phyloP scores from a whole-genome alignment of 805 yeast genomes.

The Metschnikowia lunata region DNA sequence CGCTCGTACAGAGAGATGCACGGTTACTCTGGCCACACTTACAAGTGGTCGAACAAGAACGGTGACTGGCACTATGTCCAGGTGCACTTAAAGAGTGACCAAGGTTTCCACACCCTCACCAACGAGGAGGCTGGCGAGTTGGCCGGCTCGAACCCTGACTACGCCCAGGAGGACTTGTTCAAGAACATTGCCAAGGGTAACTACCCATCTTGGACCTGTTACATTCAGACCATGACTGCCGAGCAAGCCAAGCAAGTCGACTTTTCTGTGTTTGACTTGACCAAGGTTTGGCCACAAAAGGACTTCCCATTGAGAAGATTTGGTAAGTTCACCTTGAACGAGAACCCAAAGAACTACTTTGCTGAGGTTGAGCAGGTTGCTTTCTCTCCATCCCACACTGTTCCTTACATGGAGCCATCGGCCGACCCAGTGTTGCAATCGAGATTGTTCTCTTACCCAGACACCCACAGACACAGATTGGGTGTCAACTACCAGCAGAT shows the following conservation, averaged over 20 bases:
- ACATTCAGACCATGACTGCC: constrained; percentile 81
- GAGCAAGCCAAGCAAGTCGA: constrained; percentile 71
- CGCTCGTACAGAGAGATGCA: constrained; percentile 71
- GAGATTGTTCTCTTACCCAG: constrained; percentile 77
- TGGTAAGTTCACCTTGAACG: constrained; percentile 74
- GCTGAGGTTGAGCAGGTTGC: constrained; percentile 88
- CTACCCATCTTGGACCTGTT: constrained; percentile 79
- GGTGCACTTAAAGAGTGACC: constrained; percentile 67
- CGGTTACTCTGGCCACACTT: constrained; percentile 82
- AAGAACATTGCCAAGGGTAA: constrained; percentile 75
- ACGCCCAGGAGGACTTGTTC: constrained; percentile 75
- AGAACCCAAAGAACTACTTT: constrained; percentile 81
- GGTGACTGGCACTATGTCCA: constrained; percentile 79
- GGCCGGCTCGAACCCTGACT: constrained; percentile 78
- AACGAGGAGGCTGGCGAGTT: constrained; percentile 65
- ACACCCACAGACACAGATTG: constrained; percentile 80
- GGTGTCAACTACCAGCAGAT: constrained; percentile 76
- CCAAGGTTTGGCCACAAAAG: constrained; percentile 88
- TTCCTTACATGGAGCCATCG: constrained; percentile 77
- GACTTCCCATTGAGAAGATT: constrained; percentile 83
- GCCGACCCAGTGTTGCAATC: constrained; percentile 84
- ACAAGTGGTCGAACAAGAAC: constrained; percentile 70
- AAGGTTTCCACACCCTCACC: constrained; percentile 49
- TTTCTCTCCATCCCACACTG: constrained; percentile 79
- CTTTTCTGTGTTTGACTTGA: constrained; percentile 83